Conservation (phyloP, 441 rosid species). For the Hypseocharis bilobata region DNA sequence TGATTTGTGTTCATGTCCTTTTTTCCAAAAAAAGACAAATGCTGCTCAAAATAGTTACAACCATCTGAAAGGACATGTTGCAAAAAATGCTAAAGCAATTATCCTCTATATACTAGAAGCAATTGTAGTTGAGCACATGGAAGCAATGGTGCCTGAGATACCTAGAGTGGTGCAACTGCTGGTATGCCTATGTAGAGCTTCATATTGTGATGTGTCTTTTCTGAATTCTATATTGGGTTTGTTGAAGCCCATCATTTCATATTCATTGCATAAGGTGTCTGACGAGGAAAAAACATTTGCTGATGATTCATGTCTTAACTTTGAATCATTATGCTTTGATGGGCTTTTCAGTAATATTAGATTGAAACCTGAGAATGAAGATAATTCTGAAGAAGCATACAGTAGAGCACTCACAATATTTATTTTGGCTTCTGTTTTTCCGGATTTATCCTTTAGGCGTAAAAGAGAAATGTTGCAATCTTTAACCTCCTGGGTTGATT, state of each 20-base stretch:
- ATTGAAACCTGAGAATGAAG: constrained; percentile 32
- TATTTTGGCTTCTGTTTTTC: constrained; percentile 51
- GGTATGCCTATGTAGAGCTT: constrained; percentile 53
- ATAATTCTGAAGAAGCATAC: constrained; percentile 28
- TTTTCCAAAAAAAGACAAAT: constrained; percentile 30
- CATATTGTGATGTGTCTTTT: constrained; percentile 61
- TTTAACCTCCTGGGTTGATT: constrained; percentile 51
- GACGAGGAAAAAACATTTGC: constrained; percentile 41
- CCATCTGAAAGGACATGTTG: constrained; percentile 53
- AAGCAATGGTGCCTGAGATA: constrained; percentile 72
- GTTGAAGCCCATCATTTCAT: constrained; percentile 66
- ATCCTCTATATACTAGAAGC: constrained; percentile 67
- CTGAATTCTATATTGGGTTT: constrained; percentile 47
- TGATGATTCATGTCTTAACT: constrained; percentile 54
- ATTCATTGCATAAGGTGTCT: constrained; percentile 49
- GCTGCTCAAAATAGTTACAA: constrained; percentile 26
- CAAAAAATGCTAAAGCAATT: constrained; percentile 66
- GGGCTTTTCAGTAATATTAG: constrained; percentile 50
- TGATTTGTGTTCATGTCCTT: constrained; percentile 61
- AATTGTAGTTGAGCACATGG: constrained; percentile 64
- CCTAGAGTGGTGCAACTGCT: constrained; percentile 69
- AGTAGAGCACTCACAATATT: constrained; percentile 50
- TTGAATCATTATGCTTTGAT: constrained; percentile 68
- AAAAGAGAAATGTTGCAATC: constrained; percentile 50
- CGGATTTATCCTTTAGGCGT: constrained; percentile 50